Evolutionary conservation across 345 rosid genomes (phyloP).

Genomic region (Arabidopsis arenosa): DNA sequence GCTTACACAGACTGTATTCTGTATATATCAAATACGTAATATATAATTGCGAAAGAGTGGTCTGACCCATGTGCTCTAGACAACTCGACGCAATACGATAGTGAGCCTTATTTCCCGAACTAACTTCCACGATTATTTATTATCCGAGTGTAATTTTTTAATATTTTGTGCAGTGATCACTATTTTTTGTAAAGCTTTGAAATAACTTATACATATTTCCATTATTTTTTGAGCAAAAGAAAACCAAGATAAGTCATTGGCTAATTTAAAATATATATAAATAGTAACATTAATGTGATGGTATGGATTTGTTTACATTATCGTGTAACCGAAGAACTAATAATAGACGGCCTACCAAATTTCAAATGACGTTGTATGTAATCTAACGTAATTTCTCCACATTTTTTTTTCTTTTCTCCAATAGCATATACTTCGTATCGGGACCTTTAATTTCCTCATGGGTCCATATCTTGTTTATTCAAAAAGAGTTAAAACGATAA

Average conservation of each 20-base stretch:
- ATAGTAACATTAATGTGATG: constrained; percentile 5
- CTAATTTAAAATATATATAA: background rate
- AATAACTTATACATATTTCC: background rate
- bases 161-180: constrained; percentile 18
- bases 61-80: constrained; percentile 43
- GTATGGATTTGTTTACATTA: constrained; percentile 35
- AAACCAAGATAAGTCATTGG: background rate
- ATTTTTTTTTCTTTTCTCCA: constrained; percentile 3
- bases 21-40: constrained; percentile 22
- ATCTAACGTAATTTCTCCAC: constrained; percentile 17
- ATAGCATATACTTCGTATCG: constrained; percentile 44
- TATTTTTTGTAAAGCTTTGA: constrained; percentile 2
- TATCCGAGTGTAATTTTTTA: constrained; percentile 3
- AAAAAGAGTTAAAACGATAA: constrained; percentile 21
- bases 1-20: constrained; percentile 2
- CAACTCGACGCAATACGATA: constrained; percentile 40
- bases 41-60: constrained; percentile 27
- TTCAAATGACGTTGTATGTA: constrained; percentile 36
- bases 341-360: constrained; percentile 33
- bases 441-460: constrained; percentile 35
- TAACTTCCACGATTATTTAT: constrained; percentile 24
- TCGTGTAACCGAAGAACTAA: constrained; percentile 36
- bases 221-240: background rate
- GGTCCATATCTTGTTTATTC: constrained; percentile 30
- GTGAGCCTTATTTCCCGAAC: constrained; percentile 24